Base-by-base conservation (phyloP, 139 green algal genomes). In the Tetradesmus obliquus region DNA sequence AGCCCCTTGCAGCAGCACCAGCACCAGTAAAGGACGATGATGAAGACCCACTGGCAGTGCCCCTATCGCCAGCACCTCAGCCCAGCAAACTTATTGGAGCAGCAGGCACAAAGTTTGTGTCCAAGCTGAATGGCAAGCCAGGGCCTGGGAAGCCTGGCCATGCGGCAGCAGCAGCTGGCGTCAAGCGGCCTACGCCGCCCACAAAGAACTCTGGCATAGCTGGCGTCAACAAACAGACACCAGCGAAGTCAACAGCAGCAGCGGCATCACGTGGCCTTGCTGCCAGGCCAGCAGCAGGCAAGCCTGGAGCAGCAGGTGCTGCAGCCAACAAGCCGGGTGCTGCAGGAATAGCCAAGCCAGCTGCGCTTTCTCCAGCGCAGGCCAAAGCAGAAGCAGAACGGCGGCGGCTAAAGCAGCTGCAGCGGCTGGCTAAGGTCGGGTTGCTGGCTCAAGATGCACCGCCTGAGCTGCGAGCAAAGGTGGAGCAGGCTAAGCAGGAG, bases 111-210 rank as follows among this genome's bases (percentile, higher is more conserved):
- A 90, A 90, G 71, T 90, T 90, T 57, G 71, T 90, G 32, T 55
- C 51, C 45, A 90, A 90, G 71, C 53, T 90, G 17, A 90, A 90
- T 13, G 54, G 86, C 53, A 90, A 83, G 62, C 60, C 32, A 81
- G 32, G 15, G 3, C 9, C 24, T 51, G 60, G 55, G 1, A 88
- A 88, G 57, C 57, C 84, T 69, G 57, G 84, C 7, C 20, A 89
- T 89, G 85, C 62, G 51, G 85, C n/a, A 69, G 85, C 62, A 57
- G 85, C n/a, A 69, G 66, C 32, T 55, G 66, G 60, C 76, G 76
- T 22, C 76, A 82, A 53, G 13, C 19, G 76, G n/a, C 13, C 66
- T 19, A 7, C 45, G 3, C 17, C 15, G 9, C 15, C 66, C 4
- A 5, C 62, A 17, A 82, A 82, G 85, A 13, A 66, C 85, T 45